Base-by-base conservation (phyloP, 768 basidiomycete genomes). In the Boletus sp. region DNA sequence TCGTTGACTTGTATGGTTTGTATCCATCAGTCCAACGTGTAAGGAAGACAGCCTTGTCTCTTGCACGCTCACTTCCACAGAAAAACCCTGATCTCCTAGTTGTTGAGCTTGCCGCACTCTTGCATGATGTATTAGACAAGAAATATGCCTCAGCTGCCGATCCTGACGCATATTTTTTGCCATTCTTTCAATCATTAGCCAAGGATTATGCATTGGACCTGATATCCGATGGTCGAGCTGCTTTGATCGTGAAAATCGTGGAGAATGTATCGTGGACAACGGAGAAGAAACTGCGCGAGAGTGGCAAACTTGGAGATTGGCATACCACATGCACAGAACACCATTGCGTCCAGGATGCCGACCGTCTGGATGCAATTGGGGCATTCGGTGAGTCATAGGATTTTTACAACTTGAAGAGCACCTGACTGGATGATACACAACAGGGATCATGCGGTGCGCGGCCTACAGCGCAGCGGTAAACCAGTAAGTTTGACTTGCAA, bases 111-210 rank as follows among this genome's bases (percentile, higher is more conserved):
- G 87, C 89, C 32, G 89, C 94, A n/a, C 80, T 96, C 39, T 81
- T 95, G 45, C 94, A 95, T 65, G 93, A 96, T 71, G 80, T 94
- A 41, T 76, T 91, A 35, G 90, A 92, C 80, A 90, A 89, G 75
- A 92, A 93, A 76, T 92, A 93, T 66, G 85, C 86, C 17, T 75
- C 84, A 2, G 70, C 83, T 12, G 76, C 80, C 17, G 83, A 89
- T 67, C 82, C 87, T 7, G 83, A 83, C 71, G 71, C 75, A 54
- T 89, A 82, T 66, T 87, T 91, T 69, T 73, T 83, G 24, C 85
- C 90, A 20, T 83, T 84, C 70, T 90, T 89, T 67, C 60, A 75
- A 52, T 71, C 69, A 5, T 72, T 81, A 66, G 76, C 76, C 5
- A 64, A 64, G 4, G 67, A 74, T 48, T 72, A 77, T 51, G 78